Conservation (phyloP, 148 eudicot species). For the Suaeda aralocaspica region DNA sequence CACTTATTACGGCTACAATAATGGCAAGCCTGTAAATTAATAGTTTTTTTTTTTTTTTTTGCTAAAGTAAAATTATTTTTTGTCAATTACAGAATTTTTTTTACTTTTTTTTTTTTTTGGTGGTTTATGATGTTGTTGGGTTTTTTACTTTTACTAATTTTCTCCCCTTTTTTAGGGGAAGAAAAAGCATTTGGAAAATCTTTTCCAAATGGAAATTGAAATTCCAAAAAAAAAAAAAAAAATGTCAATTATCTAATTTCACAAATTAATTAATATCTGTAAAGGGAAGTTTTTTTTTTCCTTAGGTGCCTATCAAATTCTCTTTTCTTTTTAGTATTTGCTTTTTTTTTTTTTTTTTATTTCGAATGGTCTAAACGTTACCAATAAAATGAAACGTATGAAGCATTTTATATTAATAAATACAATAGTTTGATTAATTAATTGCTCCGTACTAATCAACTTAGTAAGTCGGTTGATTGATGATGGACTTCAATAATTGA, state of each 20-base stretch:
- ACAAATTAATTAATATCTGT: not conserved
- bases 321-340: not conserved
- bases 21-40: slow-evolving; percentile 44
- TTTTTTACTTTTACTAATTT: too few species aligned
- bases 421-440: not conserved
- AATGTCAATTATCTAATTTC: not conserved
- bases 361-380: not conserved
- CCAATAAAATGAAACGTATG: too few species aligned
- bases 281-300: not conserved
- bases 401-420: not conserved
- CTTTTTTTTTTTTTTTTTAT: not conserved
- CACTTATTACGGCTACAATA: slow-evolving; percentile 54
- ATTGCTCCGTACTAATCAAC: not conserved
- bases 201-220: not conserved
- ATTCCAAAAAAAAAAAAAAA: slow-evolving; percentile 2
- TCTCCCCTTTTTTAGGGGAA: not conserved
- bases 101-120: not conserved
- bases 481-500: slow-evolving; percentile 4
- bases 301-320: not conserved
- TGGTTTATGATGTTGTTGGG: slow-evolving; percentile 9
- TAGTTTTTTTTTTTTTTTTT: not conserved
- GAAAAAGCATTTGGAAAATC: not conserved
- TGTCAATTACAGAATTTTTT: slow-evolving; percentile 12
- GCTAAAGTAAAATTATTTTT: not conserved
- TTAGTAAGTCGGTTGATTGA: not conserved